Evolutionary conservation across 2,329 filamentous ascomycete genomes (phyloP), one percentile per base, ranked within the genome.

Genomic region (Phialophora verrucosa): DNA sequence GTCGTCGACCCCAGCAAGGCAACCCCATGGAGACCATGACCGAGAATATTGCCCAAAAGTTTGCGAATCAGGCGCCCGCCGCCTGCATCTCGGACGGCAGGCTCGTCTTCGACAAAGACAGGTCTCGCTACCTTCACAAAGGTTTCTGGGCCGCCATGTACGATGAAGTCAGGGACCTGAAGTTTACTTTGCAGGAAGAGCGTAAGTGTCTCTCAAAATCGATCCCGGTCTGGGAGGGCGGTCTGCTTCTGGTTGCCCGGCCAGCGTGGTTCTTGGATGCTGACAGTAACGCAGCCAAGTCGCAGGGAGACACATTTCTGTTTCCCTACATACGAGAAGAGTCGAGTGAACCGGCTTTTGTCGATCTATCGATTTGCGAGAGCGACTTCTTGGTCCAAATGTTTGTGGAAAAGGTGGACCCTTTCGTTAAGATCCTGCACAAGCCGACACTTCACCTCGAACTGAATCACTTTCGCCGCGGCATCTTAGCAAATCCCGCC

Each of bases 121-220:
- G 62, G n/a, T 60, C 62, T 14, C 56, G 56, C n/a, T 64, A 64
- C 49, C 50, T 64, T 23, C 62, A 64, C 20, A 53, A 55, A n/a
- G 50, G 62, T 25, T 64, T 64, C 50, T 64, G 56, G 62, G 62
- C 57, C 38, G 56, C 49, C 8, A 60, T 64, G 62, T 64, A 64
- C 20, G 62, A 64, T n/a, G 62, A 64, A 53, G 62, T 64, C n/a
- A n/a, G 56, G 25, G 62, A 64, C 50, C 20, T 60, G 49, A 64
- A 56, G 14, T 64, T 60, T 29, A 60, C 56, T 12, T 29, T 64
- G 49, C 32, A 60, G 53, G 49, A 51, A 35, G 62, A 64, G 27
- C 62, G 56, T 14, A 27, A 57, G n/a, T 44, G 17, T n/a, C 3
- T 44, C 7, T 2, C 17, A n/a, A 8, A n/a, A 8, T 7, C 38